Evolutionary conservation across 352 stramenopile species (phyloP).

Genomic region (Phytophthora quininea): DNA sequence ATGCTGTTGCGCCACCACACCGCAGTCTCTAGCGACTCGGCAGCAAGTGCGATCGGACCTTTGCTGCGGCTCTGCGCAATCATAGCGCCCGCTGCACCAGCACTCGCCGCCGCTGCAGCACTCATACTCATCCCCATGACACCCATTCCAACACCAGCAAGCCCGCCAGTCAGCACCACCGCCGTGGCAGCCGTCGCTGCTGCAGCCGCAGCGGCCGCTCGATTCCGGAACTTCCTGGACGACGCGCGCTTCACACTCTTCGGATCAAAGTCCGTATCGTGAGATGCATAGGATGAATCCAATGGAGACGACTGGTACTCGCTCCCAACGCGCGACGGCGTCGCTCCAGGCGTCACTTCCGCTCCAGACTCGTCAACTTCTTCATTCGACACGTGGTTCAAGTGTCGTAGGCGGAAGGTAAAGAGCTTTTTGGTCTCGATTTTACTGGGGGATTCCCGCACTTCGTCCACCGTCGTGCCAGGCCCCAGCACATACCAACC

Average conservation of each 20-base stretch:
- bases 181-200: slow-evolving; percentile 79
- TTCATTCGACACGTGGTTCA: slow-evolving; percentile 54
- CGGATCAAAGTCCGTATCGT: slow-evolving; percentile 50
- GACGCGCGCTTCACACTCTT: slow-evolving; percentile 54
- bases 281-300: slow-evolving; percentile 24
- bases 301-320: slow-evolving; percentile 43
- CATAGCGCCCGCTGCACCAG: slow-evolving; percentile 68
- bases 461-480: slow-evolving; percentile 83
- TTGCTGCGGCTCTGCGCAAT: slow-evolving; percentile 76
- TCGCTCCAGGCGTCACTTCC: slow-evolving; percentile 29
- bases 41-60: slow-evolving; percentile 76
- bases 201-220: slow-evolving; percentile 66
- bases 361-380: slow-evolving; percentile 49
- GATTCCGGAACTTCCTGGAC: slow-evolving; percentile 66
- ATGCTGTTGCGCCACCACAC: slow-evolving; percentile 89
- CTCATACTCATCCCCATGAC: slow-evolving; percentile 86
- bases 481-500: slow-evolving; percentile 84
- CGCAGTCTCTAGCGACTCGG: slow-evolving; percentile 83
- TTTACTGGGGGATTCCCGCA: slow-evolving; percentile 84
- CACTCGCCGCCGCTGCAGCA: slow-evolving; percentile 74
- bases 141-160: slow-evolving; percentile 79
- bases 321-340: slow-evolving; percentile 26
- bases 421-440: slow-evolving; percentile 90
- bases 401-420: slow-evolving; percentile 79
- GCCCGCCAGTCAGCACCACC: slow-evolving; percentile 76